Conservation (phyloP, 2,329 filamentous ascomycete species). For the Metarhizium brunneum region DNA sequence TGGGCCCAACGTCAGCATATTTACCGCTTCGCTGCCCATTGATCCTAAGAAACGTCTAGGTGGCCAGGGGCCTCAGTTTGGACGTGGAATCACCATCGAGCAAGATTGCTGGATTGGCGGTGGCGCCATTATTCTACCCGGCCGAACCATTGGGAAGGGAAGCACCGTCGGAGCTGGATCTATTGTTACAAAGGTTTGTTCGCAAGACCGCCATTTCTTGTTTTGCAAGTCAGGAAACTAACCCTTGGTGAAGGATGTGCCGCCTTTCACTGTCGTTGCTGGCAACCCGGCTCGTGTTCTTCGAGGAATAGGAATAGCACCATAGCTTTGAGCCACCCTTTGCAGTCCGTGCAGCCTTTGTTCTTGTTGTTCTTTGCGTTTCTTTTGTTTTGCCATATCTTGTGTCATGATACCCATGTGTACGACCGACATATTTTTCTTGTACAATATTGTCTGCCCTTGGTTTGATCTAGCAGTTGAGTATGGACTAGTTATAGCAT, state of each 20-base stretch:
- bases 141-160: constrained; percentile 71
- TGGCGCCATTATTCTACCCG: constrained; percentile 67
- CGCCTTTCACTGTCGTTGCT: constrained; percentile 57
- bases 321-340: constrained; percentile 11
- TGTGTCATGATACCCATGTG: constrained; percentile 23
- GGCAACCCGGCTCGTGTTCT: constrained; percentile 59
- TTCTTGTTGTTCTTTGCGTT: background rate
- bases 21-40: constrained; percentile 62
- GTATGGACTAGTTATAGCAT: background rate
- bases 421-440: constrained; percentile 5
- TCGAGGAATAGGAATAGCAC: constrained; percentile 28
- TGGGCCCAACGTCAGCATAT: constrained; percentile 79
- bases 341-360: background rate
- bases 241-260: constrained; percentile 44
- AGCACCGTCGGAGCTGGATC: constrained; percentile 73
- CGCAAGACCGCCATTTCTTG: background rate
- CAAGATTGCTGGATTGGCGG: constrained; percentile 80
- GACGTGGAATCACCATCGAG: constrained; percentile 66
- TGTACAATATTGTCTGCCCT: constrained; percentile 12
- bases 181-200: constrained; percentile 67
- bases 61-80: constrained; percentile 61
- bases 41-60: constrained; percentile 68
- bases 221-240: background rate
- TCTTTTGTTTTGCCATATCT: constrained; percentile 6
- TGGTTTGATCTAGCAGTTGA: background rate